Percentiles rank a stretch among this genome's conserved stretches.
Conservation (phyloP, 768 basidiomycete species). For the Leucocoprinus leucothites region DNA sequence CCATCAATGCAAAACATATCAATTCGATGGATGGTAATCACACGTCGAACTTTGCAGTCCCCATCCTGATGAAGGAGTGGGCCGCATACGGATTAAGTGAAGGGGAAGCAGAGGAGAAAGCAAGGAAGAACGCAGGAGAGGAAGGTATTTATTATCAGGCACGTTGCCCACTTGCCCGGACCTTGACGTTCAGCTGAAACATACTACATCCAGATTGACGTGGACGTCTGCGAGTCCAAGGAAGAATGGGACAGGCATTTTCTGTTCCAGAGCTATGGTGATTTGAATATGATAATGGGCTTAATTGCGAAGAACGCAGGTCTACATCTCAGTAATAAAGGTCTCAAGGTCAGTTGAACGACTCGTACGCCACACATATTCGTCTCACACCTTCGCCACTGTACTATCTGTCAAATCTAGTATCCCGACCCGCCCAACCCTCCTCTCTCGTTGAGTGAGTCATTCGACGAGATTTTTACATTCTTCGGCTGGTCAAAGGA, state of each 20-base stretch:
- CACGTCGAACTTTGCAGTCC: slow-evolving; percentile 64
- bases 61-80: slow-evolving; percentile 38
- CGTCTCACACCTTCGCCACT: no score
- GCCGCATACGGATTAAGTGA: slow-evolving; percentile 21
- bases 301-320: slow-evolving; percentile 51
- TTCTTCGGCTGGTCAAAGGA: slow-evolving; percentile 60
- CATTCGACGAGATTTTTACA: slow-evolving; percentile 44
- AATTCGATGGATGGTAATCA: slow-evolving; percentile 48
- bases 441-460: slow-evolving; percentile 47
- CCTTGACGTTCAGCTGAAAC: neutral
- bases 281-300: slow-evolving; percentile 68
- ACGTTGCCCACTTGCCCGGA: neutral
- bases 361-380: neutral
- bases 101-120: slow-evolving; percentile 27
- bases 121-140: slow-evolving; percentile 16
- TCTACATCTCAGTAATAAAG: slow-evolving; percentile 46
- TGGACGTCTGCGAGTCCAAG: slow-evolving; percentile 52
- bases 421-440: slow-evolving; percentile 38
- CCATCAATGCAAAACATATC: slow-evolving; percentile 46
- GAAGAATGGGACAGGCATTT: slow-evolving; percentile 47
- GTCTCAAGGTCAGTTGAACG: slow-evolving; percentile 47
- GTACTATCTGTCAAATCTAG: slow-evolving; percentile 17
- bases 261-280: slow-evolving; percentile 66
- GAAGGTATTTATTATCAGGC: slow-evolving; percentile 43
- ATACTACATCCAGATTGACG: slow-evolving; percentile 48